Evolutionary conservation across 139 green algal genomes (phyloP), one percentile per base, ranked within the genome.

Genomic region (Coelastrella sp.): DNA sequence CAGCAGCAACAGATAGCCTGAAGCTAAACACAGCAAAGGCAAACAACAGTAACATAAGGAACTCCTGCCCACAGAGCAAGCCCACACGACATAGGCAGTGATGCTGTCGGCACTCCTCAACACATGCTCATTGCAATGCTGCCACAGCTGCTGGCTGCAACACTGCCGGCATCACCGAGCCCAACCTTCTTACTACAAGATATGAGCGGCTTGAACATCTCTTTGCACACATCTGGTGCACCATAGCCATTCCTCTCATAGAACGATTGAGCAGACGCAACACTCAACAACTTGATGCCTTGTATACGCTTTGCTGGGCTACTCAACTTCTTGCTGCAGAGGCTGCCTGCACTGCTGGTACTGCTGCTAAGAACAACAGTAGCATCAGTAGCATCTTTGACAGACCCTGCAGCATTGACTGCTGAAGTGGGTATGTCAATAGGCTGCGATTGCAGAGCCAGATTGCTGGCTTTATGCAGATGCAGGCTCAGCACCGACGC

Each of bases 121-220:
- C 4, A 71, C 2, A 71, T 71, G 64, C 64, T 71, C 3, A 71
- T 13, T 17, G 61, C 16, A 71, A 14, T 20, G 64, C 13, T 71
- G 64, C 64, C 16, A 14, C 64, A 20, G 64, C 64, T 20, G 64
- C 64, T 71, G 64, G 11, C 16, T 20, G 64, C 64, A 71, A 14
- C 64, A 71, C 64, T 71, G 64, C 64, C 16, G 13, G 16, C 64
- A 71, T 11, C 64, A 7, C 64, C 13, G 2, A 71, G 16, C 64
- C 64, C 64, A 71, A 71, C 64, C 64, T 71, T 71, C 64, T 71
- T 71, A 14, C 64, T 71, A 7, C 64, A 71, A 20, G 64, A 71
- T 14, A 71, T 71, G 64, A 93, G 90, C 22, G 59, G 78, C 90
- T 92, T 92, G 79, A 73, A 81, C 85, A 91, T 89, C 85, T 92